Conservation (phyloP, 2,329 filamentous ascomycete species). For the Fusarium pseudocircinatum region DNA sequence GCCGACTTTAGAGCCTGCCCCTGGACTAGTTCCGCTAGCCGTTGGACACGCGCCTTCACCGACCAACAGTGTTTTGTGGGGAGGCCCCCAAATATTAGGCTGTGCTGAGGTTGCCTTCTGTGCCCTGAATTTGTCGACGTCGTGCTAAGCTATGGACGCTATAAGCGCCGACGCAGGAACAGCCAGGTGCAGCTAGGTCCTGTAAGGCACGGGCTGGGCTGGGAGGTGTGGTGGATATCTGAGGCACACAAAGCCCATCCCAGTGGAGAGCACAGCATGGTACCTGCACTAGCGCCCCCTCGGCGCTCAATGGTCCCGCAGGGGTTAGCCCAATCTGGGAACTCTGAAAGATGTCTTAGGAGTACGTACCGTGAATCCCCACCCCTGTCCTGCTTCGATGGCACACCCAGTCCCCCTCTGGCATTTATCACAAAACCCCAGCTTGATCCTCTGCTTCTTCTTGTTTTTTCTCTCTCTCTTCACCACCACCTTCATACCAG, state of each 20-base stretch:
- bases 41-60: conserved; percentile 35
- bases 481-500: conserved; percentile 43
- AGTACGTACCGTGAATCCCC: conserved; percentile 30
- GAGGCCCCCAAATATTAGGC: not conserved
- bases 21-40: conserved; percentile 23
- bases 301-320: conserved; percentile 32
- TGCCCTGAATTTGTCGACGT: not conserved
- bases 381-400: conserved; percentile 5
- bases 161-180: conserved; percentile 34
- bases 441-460: conserved; percentile 25
- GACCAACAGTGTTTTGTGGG: conserved; percentile 21
- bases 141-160: not conserved
- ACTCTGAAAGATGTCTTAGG: not conserved
- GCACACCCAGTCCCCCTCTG: conserved; percentile 27
- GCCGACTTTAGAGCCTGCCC: conserved; percentile 8
- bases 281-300: conserved; percentile 37
- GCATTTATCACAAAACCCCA: conserved; percentile 42
- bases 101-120: not conserved
- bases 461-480: conserved; percentile 29
- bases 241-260: not conserved
- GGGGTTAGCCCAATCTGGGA: conserved; percentile 22
- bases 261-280: conserved; percentile 19
- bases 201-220: conserved; percentile 19
- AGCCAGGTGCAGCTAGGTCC: not conserved
- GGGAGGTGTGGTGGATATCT: conserved; percentile 1